These are phyloP conservation scores for Annulohypoxylon nitens DNA, from an alignment of 495 filamentous ascomycete species.

Conservation along the genomic window DNA sequence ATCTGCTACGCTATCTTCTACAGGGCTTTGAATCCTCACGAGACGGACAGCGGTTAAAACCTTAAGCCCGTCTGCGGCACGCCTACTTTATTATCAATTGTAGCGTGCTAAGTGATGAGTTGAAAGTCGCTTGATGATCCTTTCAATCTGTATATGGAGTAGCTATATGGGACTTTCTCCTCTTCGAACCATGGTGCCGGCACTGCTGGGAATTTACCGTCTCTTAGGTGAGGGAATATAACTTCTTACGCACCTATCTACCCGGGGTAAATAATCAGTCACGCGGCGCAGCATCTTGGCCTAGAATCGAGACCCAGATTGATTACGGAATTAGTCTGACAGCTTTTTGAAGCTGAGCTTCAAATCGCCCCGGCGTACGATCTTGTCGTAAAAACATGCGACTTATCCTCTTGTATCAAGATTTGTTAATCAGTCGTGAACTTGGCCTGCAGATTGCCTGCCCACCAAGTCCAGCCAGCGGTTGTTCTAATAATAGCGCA, in stretches of 20 bases:
- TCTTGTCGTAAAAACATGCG: background rate
- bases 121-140: conserved; percentile 15
- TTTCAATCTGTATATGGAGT: background rate
- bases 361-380: background rate
- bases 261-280: no score
- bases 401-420: background rate
- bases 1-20: conserved; percentile 23
- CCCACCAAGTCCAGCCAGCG: background rate
- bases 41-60: conserved; percentile 1
- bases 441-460: no score
- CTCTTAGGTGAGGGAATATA: conserved; percentile 2
- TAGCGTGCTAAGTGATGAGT: background rate
- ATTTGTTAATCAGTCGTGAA: background rate
- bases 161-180: background rate
- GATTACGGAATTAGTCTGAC: background rate
- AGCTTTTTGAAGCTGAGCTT: background rate
- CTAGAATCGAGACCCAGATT: background rate
- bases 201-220: background rate
- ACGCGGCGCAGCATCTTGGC: background rate
- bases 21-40: conserved; percentile 34
- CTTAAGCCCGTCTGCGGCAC: background rate
- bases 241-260: background rate
- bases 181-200: conserved; percentile 12
- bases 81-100: background rate
- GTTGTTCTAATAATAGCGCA: conserved; percentile 28